These are phyloP conservation scores for Termitomyces heimii DNA, from an alignment of 768 basidiomycete species.

Conservation along the genomic window DNA sequence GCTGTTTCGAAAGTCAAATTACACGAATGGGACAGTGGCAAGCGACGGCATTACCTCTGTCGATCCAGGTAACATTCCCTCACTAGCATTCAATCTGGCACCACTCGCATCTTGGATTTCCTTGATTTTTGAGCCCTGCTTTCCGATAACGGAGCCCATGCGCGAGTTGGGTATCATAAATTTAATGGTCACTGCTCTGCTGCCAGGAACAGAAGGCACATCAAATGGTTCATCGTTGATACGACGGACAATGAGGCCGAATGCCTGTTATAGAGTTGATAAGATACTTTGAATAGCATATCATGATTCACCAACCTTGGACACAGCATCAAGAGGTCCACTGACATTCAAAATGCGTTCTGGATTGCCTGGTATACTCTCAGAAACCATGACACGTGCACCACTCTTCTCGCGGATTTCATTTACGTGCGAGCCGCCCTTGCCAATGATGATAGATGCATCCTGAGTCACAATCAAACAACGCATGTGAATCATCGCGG, in stretches of 20 bases:
- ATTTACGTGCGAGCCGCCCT: conserved; percentile 92
- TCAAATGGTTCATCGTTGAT: conserved; percentile 99
- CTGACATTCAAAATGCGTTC: conserved; percentile 97
- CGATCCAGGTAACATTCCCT: conserved; percentile 98
- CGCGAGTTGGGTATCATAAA: conserved; percentile 99
- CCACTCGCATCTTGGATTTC: conserved; percentile 99
- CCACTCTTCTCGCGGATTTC: conserved; percentile 98
- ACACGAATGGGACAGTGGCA: not conserved
- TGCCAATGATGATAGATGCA: conserved; percentile 98
- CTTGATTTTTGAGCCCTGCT: conserved; percentile 96
- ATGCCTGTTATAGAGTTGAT: conserved; percentile 57
- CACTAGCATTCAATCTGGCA: conserved; percentile 92
- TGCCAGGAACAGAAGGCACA: conserved; percentile 94
- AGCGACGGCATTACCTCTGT: conserved; percentile 68
- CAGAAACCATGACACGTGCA: conserved; percentile 94
- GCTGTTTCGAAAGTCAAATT: conserved; percentile 40
- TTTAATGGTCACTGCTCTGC: conserved; percentile 97
- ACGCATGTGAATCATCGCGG: conserved; percentile 92
- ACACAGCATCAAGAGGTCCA: conserved; percentile 96
- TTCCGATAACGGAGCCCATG: conserved; percentile 99
- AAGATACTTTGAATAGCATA: not conserved
- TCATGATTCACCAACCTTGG: conserved; percentile 61
- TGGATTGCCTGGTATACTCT: conserved; percentile 98
- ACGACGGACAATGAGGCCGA: conserved; percentile 95
- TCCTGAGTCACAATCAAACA: conserved; percentile 99